phyloP scores from a whole-genome alignment of 2,329 filamentous ascomycete species.

The Pseudocercospora macadamiae region DNA sequence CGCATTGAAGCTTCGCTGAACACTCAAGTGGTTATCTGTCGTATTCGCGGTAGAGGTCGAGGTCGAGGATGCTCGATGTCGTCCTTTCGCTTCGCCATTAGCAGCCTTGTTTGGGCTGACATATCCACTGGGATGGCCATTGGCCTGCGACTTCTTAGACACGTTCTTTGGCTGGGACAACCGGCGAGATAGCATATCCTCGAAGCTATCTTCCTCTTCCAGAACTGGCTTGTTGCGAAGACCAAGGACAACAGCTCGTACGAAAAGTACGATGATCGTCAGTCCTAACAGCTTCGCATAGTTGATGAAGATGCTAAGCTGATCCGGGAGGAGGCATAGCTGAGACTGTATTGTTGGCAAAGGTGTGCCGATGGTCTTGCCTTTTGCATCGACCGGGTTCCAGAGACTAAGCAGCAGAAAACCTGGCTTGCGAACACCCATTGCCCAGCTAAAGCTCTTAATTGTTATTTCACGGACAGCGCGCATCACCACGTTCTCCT shows the following conservation, averaged over 20 bases:
- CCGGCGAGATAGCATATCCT: conserved; percentile 13
- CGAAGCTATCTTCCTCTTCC: conserved; percentile 17
- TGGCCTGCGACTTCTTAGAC: conserved; percentile 19
- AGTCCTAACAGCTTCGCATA: conserved; percentile 68
- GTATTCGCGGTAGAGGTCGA: conserved; percentile 33
- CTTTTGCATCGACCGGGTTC: conserved; percentile 74
- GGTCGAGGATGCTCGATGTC: conserved; percentile 39
- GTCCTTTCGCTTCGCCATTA: conserved; percentile 29
- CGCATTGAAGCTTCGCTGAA: conserved; percentile 36
- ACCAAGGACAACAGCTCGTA: conserved; percentile 47
- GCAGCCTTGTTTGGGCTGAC: conserved; percentile 26
- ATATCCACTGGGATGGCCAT: conserved; percentile 30
- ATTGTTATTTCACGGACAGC: conserved; percentile 79
- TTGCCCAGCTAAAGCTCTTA: conserved; percentile 93
- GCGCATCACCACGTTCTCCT: conserved; percentile 53
- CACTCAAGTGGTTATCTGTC: conserved; percentile 29
- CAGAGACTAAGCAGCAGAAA: conserved; percentile 88
- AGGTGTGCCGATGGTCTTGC: conserved; percentile 32
- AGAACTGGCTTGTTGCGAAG: conserved; percentile 23
- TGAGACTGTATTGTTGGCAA: conserved; percentile 77
- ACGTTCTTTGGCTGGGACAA: neutral
- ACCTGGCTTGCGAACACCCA: conserved; percentile 87
- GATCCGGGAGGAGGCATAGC: conserved; percentile 86
- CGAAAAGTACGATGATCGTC: conserved; percentile 53
- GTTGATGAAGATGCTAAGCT: conserved; percentile 78